Base-by-base conservation (phyloP, 768 basidiomycete genomes). In the Brasilioporus rufonigricans region DNA sequence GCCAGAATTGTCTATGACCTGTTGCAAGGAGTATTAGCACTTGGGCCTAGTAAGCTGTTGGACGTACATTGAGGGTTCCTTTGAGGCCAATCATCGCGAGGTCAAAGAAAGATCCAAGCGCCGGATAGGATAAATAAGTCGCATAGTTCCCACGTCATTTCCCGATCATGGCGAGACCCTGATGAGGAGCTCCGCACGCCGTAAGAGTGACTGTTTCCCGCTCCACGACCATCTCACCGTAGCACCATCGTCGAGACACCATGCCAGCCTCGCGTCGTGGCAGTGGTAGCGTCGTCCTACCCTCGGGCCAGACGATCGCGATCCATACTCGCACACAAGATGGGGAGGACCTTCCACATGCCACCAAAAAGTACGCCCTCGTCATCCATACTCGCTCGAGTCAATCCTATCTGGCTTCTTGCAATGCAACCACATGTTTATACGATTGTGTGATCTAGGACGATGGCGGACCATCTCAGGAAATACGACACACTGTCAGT, bases 1-100 rank as follows among this genome's bases (percentile, higher is more conserved):
- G 31, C 96, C 96, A 7, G 96, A 94, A 73, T 98, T 98, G 78
- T 98, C 96, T 71, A 98, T 97, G 60, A 93, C 87, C 91, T 93
- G 53, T 33, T 33, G n/a, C 16, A 32, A 29, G 6, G 9, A 14
- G 16, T 12, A 50, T 59, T 26, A 33, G 14, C n/a, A 8, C 58
- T 36, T 32, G 8, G 29, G 29, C 48, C 40, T 33, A 23, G 18
- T 27, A 9, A 19, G 16, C 21, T 18, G 33, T 41, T 16, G 23
- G 26, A 72, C 83, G 52, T 61, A 91, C 93, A 75, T 93, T 94
- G 56, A 98, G 82, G 0, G 86, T 93, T 52, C 86, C 83, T 70
- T 98, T 98, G 65, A 98, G 91, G 55, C 94, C 94, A 77, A 98
- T 92, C 95, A 98, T 98, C 49, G 19, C 24, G 32, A 27, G 5